Evolutionary conservation across 2,329 filamentous ascomycete genomes (phyloP).

Genomic region (Ophiostoma montium): DNA sequence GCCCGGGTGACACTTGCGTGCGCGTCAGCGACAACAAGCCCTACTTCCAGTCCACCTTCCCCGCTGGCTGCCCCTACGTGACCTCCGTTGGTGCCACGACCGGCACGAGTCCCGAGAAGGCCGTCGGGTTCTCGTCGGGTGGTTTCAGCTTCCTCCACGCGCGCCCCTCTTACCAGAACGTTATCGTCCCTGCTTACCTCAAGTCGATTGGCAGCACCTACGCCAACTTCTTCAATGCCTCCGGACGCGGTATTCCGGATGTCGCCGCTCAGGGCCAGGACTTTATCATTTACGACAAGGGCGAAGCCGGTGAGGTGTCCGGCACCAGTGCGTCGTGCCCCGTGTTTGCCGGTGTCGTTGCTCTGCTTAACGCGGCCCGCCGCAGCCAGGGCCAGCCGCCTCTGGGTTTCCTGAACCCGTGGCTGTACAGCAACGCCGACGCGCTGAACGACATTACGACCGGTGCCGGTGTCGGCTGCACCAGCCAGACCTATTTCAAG

Average conservation of each 20-base stretch:
- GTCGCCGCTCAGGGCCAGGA: constrained; percentile 38
- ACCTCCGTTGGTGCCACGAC: constrained; percentile 43
- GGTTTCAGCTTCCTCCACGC: constrained; percentile 34
- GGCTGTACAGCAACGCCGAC: constrained; percentile 20
- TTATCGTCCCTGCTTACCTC: constrained; percentile 25
- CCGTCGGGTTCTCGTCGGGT: constrained; percentile 22
- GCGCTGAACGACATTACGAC: constrained; percentile 18
- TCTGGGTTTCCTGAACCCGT: constrained; percentile 31
- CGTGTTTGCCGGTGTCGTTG: constrained; percentile 27
- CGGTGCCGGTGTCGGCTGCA: constrained; percentile 17
- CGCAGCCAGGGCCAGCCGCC: constrained; percentile 21
- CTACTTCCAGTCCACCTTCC: constrained; percentile 27
- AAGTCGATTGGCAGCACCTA: constrained; percentile 28
- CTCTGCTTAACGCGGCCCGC: constrained; percentile 29
- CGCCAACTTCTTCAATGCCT: constrained; percentile 27
- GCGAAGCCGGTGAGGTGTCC: constrained; percentile 8
- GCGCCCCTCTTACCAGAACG: constrained; percentile 27
- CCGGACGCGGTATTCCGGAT: constrained; percentile 32
- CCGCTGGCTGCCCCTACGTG: constrained; percentile 25
- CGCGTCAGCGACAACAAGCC: constrained; percentile 34
- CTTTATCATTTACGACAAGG: constrained; percentile 17
- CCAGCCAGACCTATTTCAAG: constrained; percentile 7
- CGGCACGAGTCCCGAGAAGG: constrained; percentile 18
- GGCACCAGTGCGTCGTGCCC: constrained; percentile 26
- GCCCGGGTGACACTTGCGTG: constrained; percentile 46